Conservation (phyloP, 1,284 basidiomycete genomes). For the Rhodotorula sp. region DNA sequence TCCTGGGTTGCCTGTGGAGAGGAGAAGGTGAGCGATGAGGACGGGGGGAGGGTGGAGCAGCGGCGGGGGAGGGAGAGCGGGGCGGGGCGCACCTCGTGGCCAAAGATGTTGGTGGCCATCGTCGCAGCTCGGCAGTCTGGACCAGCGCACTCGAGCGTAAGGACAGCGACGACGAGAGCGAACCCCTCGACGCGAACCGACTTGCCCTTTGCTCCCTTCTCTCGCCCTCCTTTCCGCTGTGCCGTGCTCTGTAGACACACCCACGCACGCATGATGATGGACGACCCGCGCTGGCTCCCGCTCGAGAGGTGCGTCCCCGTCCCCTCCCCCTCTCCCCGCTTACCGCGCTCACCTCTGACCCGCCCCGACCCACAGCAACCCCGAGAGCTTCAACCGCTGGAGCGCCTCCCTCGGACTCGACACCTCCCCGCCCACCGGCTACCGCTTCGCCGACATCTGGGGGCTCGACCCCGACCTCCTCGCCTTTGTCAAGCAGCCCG, state of each 20-base stretch:
- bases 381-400: conserved; percentile 56
- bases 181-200: background rate
- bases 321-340: background rate
- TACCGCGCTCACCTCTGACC: background rate
- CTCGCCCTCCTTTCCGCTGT: background rate
- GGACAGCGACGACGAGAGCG: background rate
- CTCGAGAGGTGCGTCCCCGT: conserved; percentile 30
- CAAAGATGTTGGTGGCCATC: conserved; percentile 41
- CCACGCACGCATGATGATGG: background rate
- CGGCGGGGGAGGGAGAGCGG: no score
- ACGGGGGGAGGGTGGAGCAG: background rate
- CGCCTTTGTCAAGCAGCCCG: conserved; percentile 38
- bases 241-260: no score
- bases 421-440: conserved; percentile 47
- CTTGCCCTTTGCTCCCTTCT: background rate
- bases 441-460: conserved; percentile 75
- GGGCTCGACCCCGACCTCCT: conserved; percentile 73
- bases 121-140: no score
- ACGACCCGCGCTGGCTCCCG: conserved; percentile 39
- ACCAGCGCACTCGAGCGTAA: background rate
- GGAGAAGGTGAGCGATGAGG: background rate
- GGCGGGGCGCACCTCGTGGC: conserved; percentile 24
- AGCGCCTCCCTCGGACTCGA: conserved; percentile 70
- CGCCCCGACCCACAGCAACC: conserved; percentile 21
- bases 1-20: conserved; percentile 38